Conservation (phyloP, 2,329 filamentous ascomycete species). For the Paraphaeosphaeria minitans region DNA sequence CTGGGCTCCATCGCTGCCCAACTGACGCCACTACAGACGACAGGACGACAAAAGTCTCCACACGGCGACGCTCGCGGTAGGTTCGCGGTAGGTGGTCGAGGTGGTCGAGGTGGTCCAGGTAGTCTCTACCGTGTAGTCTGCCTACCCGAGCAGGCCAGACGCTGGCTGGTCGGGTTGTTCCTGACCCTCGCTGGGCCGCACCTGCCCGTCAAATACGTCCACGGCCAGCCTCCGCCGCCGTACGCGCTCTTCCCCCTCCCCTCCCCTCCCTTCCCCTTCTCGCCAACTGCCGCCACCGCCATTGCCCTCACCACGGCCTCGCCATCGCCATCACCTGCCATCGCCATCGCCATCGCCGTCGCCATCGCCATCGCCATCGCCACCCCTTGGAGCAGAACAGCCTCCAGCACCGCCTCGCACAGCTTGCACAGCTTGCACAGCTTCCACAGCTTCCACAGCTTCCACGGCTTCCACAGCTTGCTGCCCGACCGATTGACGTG, state of each 20-base stretch:
- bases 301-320: not conserved
- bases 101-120: too few relatives aligned
- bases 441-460: constrained; percentile 28
- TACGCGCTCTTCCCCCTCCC: too few relatives aligned
- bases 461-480: constrained; percentile 26
- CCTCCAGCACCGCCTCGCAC: not conserved
- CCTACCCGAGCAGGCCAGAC: constrained; percentile 1
- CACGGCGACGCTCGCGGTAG: not conserved
- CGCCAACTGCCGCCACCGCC: not conserved
- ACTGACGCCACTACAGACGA: constrained; percentile 19
- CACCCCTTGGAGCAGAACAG: not conserved
- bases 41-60: constrained; percentile 23
- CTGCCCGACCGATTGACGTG: constrained; percentile 43
- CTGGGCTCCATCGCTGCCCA: constrained; percentile 9
- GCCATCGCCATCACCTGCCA: not conserved
- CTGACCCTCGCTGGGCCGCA: constrained; percentile 21
- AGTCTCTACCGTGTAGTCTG: too few relatives aligned
- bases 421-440: constrained; percentile 12
- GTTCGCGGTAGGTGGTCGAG: too few relatives aligned
- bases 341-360: not conserved
- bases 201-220: constrained; percentile 10
- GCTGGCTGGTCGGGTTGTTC: constrained; percentile 26
- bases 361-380: not conserved
- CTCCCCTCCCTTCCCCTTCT: not conserved
- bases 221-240: not conserved